Base-by-base conservation (phyloP, 2,329 filamentous ascomycete species). In the Verticillium alfalfae region DNA sequence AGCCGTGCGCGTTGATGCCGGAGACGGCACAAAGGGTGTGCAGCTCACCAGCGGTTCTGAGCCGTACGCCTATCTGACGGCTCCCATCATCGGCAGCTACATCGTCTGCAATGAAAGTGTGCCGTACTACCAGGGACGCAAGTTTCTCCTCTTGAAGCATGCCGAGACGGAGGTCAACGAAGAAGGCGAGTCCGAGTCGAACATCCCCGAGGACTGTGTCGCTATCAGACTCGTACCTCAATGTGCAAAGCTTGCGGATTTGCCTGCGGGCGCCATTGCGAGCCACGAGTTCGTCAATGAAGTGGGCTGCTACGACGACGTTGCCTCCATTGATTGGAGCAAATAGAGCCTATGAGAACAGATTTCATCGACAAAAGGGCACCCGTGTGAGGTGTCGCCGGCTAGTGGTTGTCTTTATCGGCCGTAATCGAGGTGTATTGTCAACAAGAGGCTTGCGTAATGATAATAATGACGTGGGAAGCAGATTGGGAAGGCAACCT, bases 41-140 rank as follows among this genome's bases (percentile, higher is more conserved):
- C 70, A 72, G 36, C 64, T 79, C 31, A 67, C 68, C 22, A 59
- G 69, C 5, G 72, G 74, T 61, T 75, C 75, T 2, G 72, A 73
- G 0, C 34, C 57, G 4, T 75, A 75, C 62, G 65, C 70, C 26
- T 68, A 69, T 56, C 65, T 78, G 22, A 36, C 52, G 3, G 71
- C 69, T 4, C 49, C 52, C 2, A 13, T 34, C 2, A 31, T 13
- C 22, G 70, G 74, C 8, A 74, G 70, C 0, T 82, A 72, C 61
- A 68, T 78, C 13, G 79, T 77, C 13, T 84, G 82, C 67, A 71
- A 76, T 56, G 74, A 75, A 45, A 69, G 64, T 3, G 64, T 81
- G 3, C 66, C 72, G 1, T 83, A 81, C 70, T 81, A 81, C 66
- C 63, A 67, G 31, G 66, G 68, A 34, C 65, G 66, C 56, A 67